Percentiles rank a stretch among this genome's conserved stretches.
These are phyloP conservation scores for Purpureocillium takamizusanense DNA, from an alignment of 2,329 filamentous ascomycete genomes.

Conservation along the genomic window DNA sequence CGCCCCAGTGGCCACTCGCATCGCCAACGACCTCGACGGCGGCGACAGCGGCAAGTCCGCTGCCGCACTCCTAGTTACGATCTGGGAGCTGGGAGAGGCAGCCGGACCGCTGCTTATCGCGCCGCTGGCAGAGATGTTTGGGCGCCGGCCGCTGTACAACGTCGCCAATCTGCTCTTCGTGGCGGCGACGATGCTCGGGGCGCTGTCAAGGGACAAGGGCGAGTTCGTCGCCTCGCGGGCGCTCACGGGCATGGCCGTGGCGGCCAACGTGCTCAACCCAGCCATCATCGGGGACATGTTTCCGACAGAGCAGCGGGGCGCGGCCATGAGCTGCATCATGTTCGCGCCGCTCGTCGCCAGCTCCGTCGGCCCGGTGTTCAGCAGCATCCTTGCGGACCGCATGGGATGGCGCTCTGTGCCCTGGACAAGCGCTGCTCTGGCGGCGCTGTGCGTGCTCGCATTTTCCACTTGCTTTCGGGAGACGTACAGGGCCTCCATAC, in stretches of 20 bases:
- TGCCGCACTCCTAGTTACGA: conserved; percentile 56
- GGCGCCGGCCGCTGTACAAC: conserved; percentile 46
- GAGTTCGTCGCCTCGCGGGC: conserved; percentile 45
- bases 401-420: conserved; percentile 46
- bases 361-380: conserved; percentile 46
- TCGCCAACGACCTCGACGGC: conserved; percentile 36
- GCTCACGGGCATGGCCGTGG: conserved; percentile 53
- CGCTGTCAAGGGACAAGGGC: conserved; percentile 32
- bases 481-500: conserved; percentile 51
- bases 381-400: conserved; percentile 43
- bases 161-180: conserved; percentile 42
- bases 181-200: conserved; percentile 34
- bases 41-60: conserved; percentile 33
- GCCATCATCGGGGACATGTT: conserved; percentile 58
- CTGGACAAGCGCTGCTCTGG: conserved; percentile 38
- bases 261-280: conserved; percentile 54
- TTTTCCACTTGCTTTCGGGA: conserved; percentile 46
- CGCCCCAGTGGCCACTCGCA: conserved; percentile 42
- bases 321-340: conserved; percentile 47
- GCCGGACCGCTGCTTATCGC: conserved; percentile 52
- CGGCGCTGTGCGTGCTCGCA: conserved; percentile 36
- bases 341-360: conserved; percentile 49
- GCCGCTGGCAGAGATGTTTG: conserved; percentile 52
- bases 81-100: conserved; percentile 60
- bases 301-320: conserved; percentile 44